These are phyloP conservation scores for Candida patagonica DNA, from an alignment of 805 yeast species.

Conservation along the genomic window DNA sequence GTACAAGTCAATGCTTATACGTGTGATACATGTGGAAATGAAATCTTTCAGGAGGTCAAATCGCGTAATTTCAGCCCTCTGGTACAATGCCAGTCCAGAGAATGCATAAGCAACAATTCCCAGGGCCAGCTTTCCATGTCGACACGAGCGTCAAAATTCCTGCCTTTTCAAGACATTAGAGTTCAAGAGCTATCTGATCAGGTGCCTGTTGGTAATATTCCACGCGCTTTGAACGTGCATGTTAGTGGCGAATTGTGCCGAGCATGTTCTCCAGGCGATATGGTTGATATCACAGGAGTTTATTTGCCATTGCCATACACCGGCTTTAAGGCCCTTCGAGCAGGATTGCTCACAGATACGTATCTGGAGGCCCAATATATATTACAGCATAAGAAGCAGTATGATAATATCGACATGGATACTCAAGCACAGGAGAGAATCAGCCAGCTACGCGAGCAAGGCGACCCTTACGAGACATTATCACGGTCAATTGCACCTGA, in stretches of 20 bases:
- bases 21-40: conserved; percentile 95
- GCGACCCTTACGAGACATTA: conserved; percentile 68
- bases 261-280: conserved; percentile 84
- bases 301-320: conserved; percentile 93
- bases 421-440: conserved; percentile 49
- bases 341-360: conserved; percentile 91
- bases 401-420: conserved; percentile 54
- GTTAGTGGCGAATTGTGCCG: conserved; percentile 90
- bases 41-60: conserved; percentile 90
- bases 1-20: conserved; percentile 90
- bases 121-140: conserved; percentile 87
- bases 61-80: conserved; percentile 81
- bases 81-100: conserved; percentile 71
- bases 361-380: conserved; percentile 82
- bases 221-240: conserved; percentile 76
- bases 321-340: conserved; percentile 84
- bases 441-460: conserved; percentile 43
- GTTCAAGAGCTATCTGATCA: conserved; percentile 92
- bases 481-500: conserved; percentile 95
- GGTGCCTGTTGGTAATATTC: conserved; percentile 97
- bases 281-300: conserved; percentile 87
- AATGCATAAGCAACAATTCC: conserved; percentile 68
- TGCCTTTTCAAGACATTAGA: conserved; percentile 90
- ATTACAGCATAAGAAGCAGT: conserved; percentile 81
- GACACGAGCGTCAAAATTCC: conserved; percentile 91